A percentile compares a stretch with the other conserved stretches of the same genome.
phyloP scores from a whole-genome alignment of 2,329 filamentous ascomycete species.

The Aspergillus aculeatinus region DNA sequence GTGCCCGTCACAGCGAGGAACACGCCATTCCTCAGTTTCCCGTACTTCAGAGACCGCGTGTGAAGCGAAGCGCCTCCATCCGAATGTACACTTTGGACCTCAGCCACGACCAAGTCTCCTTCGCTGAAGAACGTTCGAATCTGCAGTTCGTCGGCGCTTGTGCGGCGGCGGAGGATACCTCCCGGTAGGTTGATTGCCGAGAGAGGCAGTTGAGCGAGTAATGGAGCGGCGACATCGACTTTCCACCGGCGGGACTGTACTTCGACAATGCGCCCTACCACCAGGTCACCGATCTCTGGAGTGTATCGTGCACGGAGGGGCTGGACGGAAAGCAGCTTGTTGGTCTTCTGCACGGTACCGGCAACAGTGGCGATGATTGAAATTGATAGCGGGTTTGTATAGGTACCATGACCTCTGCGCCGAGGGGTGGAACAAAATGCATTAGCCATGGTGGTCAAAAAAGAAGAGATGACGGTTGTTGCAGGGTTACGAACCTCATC shows the following conservation, averaged over 20 bases:
- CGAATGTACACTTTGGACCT: conserved; percentile 84
- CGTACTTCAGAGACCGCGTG: conserved; percentile 87
- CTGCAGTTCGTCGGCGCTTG: conserved; percentile 93
- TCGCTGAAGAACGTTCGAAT: conserved; percentile 97
- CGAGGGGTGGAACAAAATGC: not conserved
- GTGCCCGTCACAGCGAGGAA: conserved; percentile 80
- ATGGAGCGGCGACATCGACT: conserved; percentile 85
- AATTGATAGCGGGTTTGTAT: conserved; percentile 59
- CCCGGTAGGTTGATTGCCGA: conserved; percentile 92
- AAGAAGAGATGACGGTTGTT: not conserved
- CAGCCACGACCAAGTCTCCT: conserved; percentile 88
- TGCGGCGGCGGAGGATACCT: conserved; percentile 85
- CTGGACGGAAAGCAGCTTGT: conserved; percentile 90
- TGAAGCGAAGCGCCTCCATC: conserved; percentile 87
- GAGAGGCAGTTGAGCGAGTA: conserved; percentile 81
- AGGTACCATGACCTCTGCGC: conserved; percentile 85
- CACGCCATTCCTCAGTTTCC: conserved; percentile 89
- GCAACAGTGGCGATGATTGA: conserved; percentile 87
- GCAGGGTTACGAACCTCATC: conserved; percentile 62
- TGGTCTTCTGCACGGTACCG: conserved; percentile 86
- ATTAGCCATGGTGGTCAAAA: not conserved
- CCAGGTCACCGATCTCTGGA: conserved; percentile 92
- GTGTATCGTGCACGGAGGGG: conserved; percentile 90
- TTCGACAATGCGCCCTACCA: conserved; percentile 89
- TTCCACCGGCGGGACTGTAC: conserved; percentile 94